A percentile compares a stretch with the other conserved stretches of the same genome.
phyloP scores from a whole-genome alignment of 202 grass and related monocot genomes.

The Dendrocalamus latiflorus region DNA sequence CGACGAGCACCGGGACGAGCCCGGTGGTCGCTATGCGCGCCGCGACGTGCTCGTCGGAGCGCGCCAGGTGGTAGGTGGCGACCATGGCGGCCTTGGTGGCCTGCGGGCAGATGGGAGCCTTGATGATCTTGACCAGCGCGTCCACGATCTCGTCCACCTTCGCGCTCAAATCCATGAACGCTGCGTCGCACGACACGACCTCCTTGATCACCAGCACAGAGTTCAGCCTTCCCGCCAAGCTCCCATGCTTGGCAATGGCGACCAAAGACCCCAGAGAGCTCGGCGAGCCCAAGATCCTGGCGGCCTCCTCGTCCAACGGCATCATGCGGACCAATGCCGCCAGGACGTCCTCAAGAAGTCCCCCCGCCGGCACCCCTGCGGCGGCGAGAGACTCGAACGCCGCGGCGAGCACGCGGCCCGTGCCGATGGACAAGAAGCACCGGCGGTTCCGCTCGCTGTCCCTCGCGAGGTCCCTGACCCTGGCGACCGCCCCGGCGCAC shows the following conservation, averaged over 20 bases:
- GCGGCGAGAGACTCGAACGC: slow-evolving; percentile 39
- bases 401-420: slow-evolving; percentile 38
- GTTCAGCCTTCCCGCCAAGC: slow-evolving; percentile 53
- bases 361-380: background rate
- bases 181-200: slow-evolving; percentile 34
- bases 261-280: slow-evolving; percentile 34
- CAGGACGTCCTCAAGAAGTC: slow-evolving; percentile 41
- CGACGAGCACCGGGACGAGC: slow-evolving; percentile 49
- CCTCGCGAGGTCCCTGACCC: slow-evolving; percentile 37
- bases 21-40: slow-evolving; percentile 32
- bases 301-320: slow-evolving; percentile 55
- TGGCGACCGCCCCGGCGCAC: slow-evolving; percentile 29
- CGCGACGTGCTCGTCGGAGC: slow-evolving; percentile 30
- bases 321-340: slow-evolving; percentile 57
- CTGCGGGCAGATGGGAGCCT: slow-evolving; percentile 64
- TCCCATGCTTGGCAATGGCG: slow-evolving; percentile 47
- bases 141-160: slow-evolving; percentile 51
- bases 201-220: slow-evolving; percentile 61
- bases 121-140: slow-evolving; percentile 53
- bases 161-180: background rate
- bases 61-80: slow-evolving; percentile 53
- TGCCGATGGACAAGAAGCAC: slow-evolving; percentile 48
- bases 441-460: slow-evolving; percentile 71
- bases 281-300: slow-evolving; percentile 21
- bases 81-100: slow-evolving; percentile 71